phyloP scores from a whole-genome alignment of 2,329 filamentous ascomycete genomes.

The Knufia fluminis region DNA sequence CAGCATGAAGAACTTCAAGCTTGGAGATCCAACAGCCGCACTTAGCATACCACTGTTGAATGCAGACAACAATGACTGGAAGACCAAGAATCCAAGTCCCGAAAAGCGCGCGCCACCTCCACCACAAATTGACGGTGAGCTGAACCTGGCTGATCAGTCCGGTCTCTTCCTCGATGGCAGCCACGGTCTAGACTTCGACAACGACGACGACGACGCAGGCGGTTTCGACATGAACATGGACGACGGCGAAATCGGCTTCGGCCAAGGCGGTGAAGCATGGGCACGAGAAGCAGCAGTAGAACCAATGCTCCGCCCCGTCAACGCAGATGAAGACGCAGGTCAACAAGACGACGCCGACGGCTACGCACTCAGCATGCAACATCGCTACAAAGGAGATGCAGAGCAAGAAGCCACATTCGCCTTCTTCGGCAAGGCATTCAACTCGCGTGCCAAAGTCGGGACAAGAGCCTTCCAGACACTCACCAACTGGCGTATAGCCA shows the following conservation, averaged over 20 bases:
- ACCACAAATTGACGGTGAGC: constrained; percentile 18
- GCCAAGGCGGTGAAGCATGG: constrained; percentile 93
- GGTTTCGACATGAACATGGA: constrained; percentile 42
- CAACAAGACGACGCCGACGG: constrained; percentile 51
- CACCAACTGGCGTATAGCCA: constrained; percentile 96
- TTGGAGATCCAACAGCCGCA: constrained; percentile 75
- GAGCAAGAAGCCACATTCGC: constrained; percentile 90
- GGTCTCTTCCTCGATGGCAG: constrained; percentile 82
- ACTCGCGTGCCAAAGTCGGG: constrained; percentile 32
- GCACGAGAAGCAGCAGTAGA: constrained; percentile 79
- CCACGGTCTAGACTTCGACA: constrained; percentile 71
- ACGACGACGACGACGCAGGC: constrained; percentile 60
- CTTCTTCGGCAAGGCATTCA: constrained; percentile 92
- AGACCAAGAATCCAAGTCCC: constrained; percentile 54
- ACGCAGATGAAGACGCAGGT: constrained; percentile 43
- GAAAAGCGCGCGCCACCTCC: constrained; percentile 25
- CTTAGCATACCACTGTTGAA: constrained; percentile 89
- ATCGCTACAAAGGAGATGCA: constrained; percentile 50
- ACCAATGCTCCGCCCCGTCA: constrained; percentile 68
- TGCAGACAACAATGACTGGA: constrained; percentile 65
- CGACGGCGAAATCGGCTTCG: constrained; percentile 67
- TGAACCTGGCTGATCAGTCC: constrained; percentile 55
- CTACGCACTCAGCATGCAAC: constrained; percentile 71
- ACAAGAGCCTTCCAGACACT: constrained; percentile 90
- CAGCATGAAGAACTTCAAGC: constrained; percentile 84